phyloP scores from a whole-genome alignment of 345 rosid species.

The Excoecaria cochinchinensis region DNA sequence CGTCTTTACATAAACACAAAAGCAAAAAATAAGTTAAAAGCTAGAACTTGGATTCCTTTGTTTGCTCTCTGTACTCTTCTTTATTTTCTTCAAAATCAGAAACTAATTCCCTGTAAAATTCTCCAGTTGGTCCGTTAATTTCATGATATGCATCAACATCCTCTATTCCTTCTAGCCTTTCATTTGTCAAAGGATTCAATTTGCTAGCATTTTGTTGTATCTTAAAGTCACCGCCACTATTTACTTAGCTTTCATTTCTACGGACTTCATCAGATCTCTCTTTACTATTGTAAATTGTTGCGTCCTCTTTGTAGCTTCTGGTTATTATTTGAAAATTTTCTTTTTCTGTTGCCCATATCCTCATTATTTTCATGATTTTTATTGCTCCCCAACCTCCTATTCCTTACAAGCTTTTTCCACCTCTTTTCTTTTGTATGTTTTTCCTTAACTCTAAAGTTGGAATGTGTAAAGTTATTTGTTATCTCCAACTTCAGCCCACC shows the following conservation, averaged over 20 bases:
- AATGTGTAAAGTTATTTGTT: constrained; percentile 2
- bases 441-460: constrained; percentile 12
- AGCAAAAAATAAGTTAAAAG: background rate
- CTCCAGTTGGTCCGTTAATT: too few species aligned
- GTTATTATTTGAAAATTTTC: constrained; percentile 13
- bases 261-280: constrained; percentile 12
- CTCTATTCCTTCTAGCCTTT: background rate
- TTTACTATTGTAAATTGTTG: constrained; percentile 3
- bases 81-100: background rate
- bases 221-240: background rate
- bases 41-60: constrained; percentile 39
- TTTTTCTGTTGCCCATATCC: background rate
- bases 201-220: constrained; percentile 10
- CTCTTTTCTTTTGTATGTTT: constrained; percentile 31
- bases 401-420: constrained; percentile 35
- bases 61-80: constrained; percentile 32
- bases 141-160: too few species aligned
- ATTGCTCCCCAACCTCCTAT: constrained; percentile 29
- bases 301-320: constrained; percentile 1
- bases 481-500: constrained; percentile 29
- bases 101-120: too few species aligned
- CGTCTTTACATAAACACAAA: background rate
- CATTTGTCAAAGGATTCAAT: background rate
- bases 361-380: constrained; percentile 16
- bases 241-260: constrained; percentile 24